Base-by-base conservation (phyloP, 208 protist genomes). In the Leptomonas seymouri region DNA sequence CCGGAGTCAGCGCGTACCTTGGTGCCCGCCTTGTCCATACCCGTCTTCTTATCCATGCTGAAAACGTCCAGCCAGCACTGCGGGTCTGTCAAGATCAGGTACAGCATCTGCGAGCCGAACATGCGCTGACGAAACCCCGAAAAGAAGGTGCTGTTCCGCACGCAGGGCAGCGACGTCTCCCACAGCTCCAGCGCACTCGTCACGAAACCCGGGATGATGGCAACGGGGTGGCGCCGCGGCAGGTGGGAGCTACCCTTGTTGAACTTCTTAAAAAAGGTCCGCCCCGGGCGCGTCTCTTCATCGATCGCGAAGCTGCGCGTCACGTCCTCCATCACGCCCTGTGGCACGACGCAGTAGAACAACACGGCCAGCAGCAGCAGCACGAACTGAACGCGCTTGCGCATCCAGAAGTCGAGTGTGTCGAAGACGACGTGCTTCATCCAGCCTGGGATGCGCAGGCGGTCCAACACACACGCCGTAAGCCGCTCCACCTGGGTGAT, bases 171-270 rank as follows among this genome's bases (percentile, higher is more conserved):
- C 25, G 86, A 63, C 25, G 72, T 78, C 48, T 96, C 75, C 88
- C 91, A 96, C 66, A 96, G 61, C 75, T 96, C 91, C n/a, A 96
- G 78, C n/a, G 86, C 91, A 18, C 80, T 80, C 2, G 91, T 93
- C 63, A 93, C 91, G 71, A 96, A 96, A 21, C 91, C 91, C 1
- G 91, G 91, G 25, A 96, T 68, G 58, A 96, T 93, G 64, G 88
- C 80, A 18, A 96, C 85, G 12, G 91, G 91, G 69, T 94, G 85
- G 41, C 83, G 83, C 45, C 74, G 70, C 36, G 76, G 81, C 44
- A 96, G 78, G 20, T 70, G 15, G 25, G n/a, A 18, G 28, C 44
- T 21, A 3, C 79, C 79, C 3, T 69, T 42, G 61, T 84, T 87
- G 58, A 77, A 82, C 53, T 81, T 85, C 25, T 87, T 44, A 23